Evolutionary conservation across 768 basidiomycete genomes (phyloP), one percentile per base, ranked within the genome.

Genomic region (Podaxis sp.): DNA sequence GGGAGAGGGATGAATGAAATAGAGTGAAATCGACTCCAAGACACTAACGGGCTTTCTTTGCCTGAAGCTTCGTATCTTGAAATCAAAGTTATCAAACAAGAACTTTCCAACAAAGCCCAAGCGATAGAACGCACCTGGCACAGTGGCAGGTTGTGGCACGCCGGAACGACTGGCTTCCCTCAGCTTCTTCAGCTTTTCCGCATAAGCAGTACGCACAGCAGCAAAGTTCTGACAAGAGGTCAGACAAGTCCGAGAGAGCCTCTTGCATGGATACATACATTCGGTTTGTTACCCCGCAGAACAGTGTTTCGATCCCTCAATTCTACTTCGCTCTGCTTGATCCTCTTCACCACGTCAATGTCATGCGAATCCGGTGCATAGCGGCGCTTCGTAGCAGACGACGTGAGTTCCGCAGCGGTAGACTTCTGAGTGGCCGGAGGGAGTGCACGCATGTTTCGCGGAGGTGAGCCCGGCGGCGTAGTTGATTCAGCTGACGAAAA

Each of bases 281-380:
- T 93, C 5, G 86, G 79, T 71, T 96, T 95, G 13, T 77, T 82
- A 0, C 95, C 94, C 32, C 92, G 80, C 11, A 98, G 73, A 1
- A 95, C 90, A 0, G 89, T 88, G 62, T 84, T 95, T 55, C 93
- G 80, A 71, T 96, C 91, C 57, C 83, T 79, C 16, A 95, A 78
- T 71, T 94, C 89, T n/a, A 92, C 78, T 66, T 93, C 89, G 59
- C 83, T 85, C 69, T 77, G 76, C 68, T 77, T 82, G 62, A 97
- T 93, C 68, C 86, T 88, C 76, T 95, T 97, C 61, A 96, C 95
- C 21, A 88, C 81, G 53, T 94, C 94, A 2, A 85, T 73, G 69
- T 98, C 96, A 23, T 83, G 82, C 0, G 80, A 65, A 71, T 98
- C 90, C 0, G 90, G 78, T 13, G 90, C 85, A 67, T 96, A 95